phyloP scores from a whole-genome alignment of 179 eudicot species.

The Beta lomatogona region DNA sequence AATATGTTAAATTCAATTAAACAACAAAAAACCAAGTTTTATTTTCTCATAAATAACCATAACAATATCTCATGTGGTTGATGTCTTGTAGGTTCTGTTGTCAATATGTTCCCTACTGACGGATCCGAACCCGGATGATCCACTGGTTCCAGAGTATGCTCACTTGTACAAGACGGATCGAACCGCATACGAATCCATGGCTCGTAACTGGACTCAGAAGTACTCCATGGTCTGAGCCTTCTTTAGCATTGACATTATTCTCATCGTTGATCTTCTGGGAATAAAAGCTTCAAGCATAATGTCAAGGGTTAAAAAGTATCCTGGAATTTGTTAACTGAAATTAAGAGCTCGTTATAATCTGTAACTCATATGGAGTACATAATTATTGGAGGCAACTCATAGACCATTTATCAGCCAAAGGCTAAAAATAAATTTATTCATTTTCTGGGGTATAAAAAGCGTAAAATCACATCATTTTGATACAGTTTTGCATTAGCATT shows the following conservation, averaged over 20 bases:
- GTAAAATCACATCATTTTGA: neutral
- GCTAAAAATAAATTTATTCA: neutral
- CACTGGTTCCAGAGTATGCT: constrained; percentile 69
- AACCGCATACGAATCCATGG: constrained; percentile 55
- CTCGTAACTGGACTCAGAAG: constrained; percentile 74
- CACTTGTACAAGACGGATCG: constrained; percentile 62
- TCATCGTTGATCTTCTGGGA: neutral
- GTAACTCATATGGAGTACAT: constrained; percentile 14
- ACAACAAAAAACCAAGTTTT: no score
- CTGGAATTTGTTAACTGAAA: neutral
- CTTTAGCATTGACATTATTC: constrained; percentile 7
- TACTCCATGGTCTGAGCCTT: constrained; percentile 50
- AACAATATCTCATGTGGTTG: neutral
- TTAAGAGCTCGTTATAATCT: neutral
- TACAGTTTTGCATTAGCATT: neutral
- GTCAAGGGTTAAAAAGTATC: neutral
- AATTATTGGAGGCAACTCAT: neutral
- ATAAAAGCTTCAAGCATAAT: neutral
- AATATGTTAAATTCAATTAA: no score
- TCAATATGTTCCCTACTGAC: constrained; percentile 70
- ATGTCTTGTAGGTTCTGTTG: constrained; percentile 48
- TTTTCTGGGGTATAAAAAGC: neutral
- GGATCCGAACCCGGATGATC: constrained; percentile 81
- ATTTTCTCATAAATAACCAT: neutral
- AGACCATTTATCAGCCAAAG: neutral